Percentiles rank a stretch among this genome's conserved stretches.
phyloP scores from a whole-genome alignment of 306 rosid genomes.

The Begonia fuchsioides region DNA sequence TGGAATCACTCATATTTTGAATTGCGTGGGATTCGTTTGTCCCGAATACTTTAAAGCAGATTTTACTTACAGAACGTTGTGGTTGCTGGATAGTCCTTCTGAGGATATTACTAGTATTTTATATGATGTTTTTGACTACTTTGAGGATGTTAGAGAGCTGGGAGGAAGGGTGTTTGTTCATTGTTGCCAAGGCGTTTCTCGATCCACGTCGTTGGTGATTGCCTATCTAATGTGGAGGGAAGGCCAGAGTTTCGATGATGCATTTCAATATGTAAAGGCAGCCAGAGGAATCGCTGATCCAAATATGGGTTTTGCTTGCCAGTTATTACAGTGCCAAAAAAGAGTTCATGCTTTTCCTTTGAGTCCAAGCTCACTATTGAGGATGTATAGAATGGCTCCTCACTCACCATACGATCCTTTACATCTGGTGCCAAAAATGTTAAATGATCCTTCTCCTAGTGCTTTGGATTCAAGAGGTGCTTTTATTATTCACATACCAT shows the following conservation, averaged over 20 bases:
- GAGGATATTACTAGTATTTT: slow-evolving; percentile 95
- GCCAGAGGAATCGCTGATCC: slow-evolving; percentile 99
- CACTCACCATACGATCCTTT: slow-evolving; percentile 95
- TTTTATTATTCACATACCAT: slow-evolving; percentile 63
- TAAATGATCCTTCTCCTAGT: slow-evolving; percentile 52
- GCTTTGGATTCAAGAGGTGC: slow-evolving; percentile 98
- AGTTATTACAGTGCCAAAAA: slow-evolving; percentile 90
- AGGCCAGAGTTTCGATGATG: slow-evolving; percentile 99
- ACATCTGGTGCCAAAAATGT: slow-evolving; percentile 96
- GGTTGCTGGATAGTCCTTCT: slow-evolving; percentile 95
- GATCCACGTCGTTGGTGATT: slow-evolving; percentile 97
- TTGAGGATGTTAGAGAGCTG: slow-evolving; percentile 92
- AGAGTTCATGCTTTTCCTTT: slow-evolving; percentile 96
- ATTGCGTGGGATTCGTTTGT: slow-evolving; percentile 95
- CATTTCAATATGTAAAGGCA: slow-evolving; percentile 97
- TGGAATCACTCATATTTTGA: slow-evolving; percentile 84
- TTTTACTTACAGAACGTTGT: slow-evolving; percentile 82
- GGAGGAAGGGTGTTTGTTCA: slow-evolving; percentile 94
- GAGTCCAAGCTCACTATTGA: slow-evolving; percentile 93
- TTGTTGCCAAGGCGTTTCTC: slow-evolving; percentile 98
- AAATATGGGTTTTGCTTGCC: slow-evolving; percentile 99
- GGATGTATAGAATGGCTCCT: slow-evolving; percentile 89
- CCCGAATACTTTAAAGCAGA: slow-evolving; percentile 87
- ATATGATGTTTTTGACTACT: slow-evolving; percentile 92
- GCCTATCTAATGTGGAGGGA: slow-evolving; percentile 99